Conservation (phyloP, 192 early-diverging fungal species). For the Allomyces macrogynus region DNA sequence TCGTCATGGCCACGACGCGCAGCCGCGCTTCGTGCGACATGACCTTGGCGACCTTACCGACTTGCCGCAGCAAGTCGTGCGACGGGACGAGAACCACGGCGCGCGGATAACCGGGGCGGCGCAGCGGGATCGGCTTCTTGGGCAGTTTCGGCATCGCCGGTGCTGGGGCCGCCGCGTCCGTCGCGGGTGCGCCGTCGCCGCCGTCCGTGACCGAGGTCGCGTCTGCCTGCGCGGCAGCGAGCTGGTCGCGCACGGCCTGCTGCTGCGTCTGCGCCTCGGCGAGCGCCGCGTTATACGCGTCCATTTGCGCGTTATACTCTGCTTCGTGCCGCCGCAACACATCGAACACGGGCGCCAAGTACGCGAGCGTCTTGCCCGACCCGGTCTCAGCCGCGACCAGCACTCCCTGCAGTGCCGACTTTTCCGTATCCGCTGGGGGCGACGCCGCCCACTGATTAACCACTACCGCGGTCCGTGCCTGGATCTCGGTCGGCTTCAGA, state of each 20-base stretch:
- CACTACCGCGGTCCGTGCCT: conserved; percentile 61
- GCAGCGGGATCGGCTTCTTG: conserved; percentile 11
- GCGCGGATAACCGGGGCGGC: conserved; percentile 52
- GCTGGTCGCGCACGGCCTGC: background rate
- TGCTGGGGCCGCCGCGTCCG: too few relatives aligned
- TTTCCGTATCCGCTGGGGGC: conserved; percentile 3
- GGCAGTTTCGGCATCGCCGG: too few relatives aligned
- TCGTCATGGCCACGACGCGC: conserved; percentile 39
- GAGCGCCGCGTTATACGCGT: conserved; percentile 4
- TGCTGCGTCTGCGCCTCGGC: conserved; percentile 3
- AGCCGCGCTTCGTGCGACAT: conserved; percentile 47
- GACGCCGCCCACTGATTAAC: conserved; percentile 20
- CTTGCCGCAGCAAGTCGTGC: conserved; percentile 67
- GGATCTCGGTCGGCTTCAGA: conserved; percentile 54
- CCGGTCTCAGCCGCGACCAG: conserved; percentile 78
- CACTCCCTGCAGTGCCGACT: conserved; percentile 11
- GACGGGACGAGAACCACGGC: conserved; percentile 74
- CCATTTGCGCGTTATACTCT: conserved; percentile 8
- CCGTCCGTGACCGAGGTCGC: background rate
- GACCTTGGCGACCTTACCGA: conserved; percentile 46
- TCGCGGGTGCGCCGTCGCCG: conserved; percentile 3
- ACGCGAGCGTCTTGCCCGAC: conserved; percentile 78
- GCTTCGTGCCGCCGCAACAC: conserved; percentile 46
- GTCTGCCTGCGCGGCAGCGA: background rate
- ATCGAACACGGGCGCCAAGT: conserved; percentile 57